A percentile compares a stretch with the other conserved stretches of the same genome.
Evolutionary conservation across 2,329 filamentous ascomycete genomes (phyloP).

Genomic region (Sordariomycetes sp.): DNA sequence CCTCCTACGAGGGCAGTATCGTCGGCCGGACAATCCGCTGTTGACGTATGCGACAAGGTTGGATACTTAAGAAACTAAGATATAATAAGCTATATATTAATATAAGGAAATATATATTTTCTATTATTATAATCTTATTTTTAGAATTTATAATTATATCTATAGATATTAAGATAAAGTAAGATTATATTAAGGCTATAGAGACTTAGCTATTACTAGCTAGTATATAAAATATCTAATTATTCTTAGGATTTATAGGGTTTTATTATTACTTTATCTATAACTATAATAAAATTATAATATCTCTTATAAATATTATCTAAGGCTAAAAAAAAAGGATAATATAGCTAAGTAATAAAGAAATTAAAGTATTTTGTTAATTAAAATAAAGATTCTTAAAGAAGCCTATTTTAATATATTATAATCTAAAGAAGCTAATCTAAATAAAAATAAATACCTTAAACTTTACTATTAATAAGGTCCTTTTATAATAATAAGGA

Average conservation of each 20-base stretch:
- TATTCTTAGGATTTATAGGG: slow-evolving; percentile 7
- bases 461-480: slow-evolving; percentile 4
- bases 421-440: slow-evolving; percentile 7
- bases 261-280: slow-evolving; percentile 8
- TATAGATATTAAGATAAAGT: slow-evolving; percentile 3
- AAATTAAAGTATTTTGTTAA: slow-evolving; percentile 12
- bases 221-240: slow-evolving; percentile 15
- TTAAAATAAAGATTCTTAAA: slow-evolving; percentile 13
- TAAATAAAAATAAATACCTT: slow-evolving; percentile 13
- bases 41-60: too few relatives aligned
- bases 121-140: slow-evolving; percentile 1
- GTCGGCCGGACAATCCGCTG: too few relatives aligned
- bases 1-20: too few relatives aligned
- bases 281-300: slow-evolving; percentile 1
- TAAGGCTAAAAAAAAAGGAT: not conserved
- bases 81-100: not conserved
- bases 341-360: not conserved
- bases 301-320: slow-evolving; percentile 2
- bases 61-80: too few relatives aligned
- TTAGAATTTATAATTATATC: slow-evolving; percentile 1
- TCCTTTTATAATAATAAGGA: slow-evolving; percentile 7
- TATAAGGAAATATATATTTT: not conserved
- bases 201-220: slow-evolving; percentile 3
- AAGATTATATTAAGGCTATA: slow-evolving; percentile 4
- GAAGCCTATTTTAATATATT: not conserved